Evolutionary conservation across 2,329 filamentous ascomycete species (phyloP).

Genomic region (Hortaea werneckii): DNA sequence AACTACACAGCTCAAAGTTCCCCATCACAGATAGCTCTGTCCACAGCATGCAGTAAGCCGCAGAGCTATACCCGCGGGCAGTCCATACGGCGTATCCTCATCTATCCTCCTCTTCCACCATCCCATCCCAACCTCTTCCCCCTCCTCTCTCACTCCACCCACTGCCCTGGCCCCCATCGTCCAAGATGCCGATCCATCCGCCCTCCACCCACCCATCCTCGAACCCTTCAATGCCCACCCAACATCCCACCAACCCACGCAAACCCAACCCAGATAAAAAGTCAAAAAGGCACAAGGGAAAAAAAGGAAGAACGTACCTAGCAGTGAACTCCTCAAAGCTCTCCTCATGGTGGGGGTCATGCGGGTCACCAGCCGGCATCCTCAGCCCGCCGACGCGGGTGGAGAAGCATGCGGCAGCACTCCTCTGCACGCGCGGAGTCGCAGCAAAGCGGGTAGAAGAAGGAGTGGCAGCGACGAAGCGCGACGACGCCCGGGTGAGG

Average conservation of each 20-base stretch:
- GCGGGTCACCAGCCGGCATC: conserved; percentile 25
- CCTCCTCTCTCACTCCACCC: conserved; percentile 1
- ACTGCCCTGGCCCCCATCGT: background rate
- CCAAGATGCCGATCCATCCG: no score
- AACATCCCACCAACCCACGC: background rate
- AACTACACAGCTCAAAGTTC: no score
- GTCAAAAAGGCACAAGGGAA: background rate
- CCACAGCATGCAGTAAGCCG: no score
- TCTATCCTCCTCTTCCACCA: background rate
- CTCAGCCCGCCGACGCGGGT: conserved; percentile 31
- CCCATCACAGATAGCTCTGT: no score
- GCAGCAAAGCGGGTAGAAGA: conserved; percentile 3
- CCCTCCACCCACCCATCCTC: background rate
- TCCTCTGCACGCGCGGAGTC: conserved; percentile 7
- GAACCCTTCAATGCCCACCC: background rate
- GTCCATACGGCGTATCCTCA: no score
- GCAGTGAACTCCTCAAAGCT: conserved; percentile 98
- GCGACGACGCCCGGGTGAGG: conserved; percentile 9
- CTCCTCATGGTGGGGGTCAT: conserved; percentile 71
- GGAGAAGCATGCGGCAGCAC: conserved; percentile 33
- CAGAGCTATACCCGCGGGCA: no score
- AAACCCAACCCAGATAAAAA: no score
- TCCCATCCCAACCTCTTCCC: background rate
- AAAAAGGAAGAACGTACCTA: conserved; percentile 52
- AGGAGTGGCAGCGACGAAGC: conserved; percentile 9